Evolutionary conservation across 495 filamentous ascomycete species (phyloP).

Genomic region (Penicillium ochrochloron): DNA sequence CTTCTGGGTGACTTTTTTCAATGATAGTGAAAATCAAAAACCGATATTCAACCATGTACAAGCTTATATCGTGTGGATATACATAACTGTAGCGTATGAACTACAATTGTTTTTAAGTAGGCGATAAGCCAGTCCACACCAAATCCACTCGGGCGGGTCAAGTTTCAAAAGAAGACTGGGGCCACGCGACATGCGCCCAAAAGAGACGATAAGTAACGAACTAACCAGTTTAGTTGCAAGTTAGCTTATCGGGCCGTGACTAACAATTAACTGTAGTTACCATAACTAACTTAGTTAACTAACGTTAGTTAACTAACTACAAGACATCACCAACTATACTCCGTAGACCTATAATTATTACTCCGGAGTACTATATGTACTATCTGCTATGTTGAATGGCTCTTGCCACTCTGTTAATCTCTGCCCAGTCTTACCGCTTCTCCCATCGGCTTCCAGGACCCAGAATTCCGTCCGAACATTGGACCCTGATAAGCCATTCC

Average conservation of each 20-base stretch:
- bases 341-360: too few relatives aligned
- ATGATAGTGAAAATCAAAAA: conserved; percentile 22
- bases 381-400: not conserved
- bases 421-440: not conserved
- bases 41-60: not conserved
- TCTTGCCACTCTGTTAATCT: too few relatives aligned
- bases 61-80: not conserved
- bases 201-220: not conserved
- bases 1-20: conserved; percentile 29
- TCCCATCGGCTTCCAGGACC: not conserved
- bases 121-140: not conserved
- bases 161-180: not conserved
- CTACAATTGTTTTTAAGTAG: not conserved
- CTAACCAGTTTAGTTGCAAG: too few relatives aligned
- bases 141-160: not conserved
- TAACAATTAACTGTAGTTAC: not conserved
- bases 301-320: too few relatives aligned
- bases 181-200: not conserved
- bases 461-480: not conserved
- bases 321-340: too few relatives aligned
- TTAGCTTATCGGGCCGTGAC: not conserved
- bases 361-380: not conserved
- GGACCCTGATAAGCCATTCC: conserved; percentile 17
- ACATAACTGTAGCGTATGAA: not conserved
- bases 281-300: too few relatives aligned